These are phyloP conservation scores for Isoetes engelmannii DNA, from an alignment of 83 land plant species.

Conservation along the genomic window DNA sequence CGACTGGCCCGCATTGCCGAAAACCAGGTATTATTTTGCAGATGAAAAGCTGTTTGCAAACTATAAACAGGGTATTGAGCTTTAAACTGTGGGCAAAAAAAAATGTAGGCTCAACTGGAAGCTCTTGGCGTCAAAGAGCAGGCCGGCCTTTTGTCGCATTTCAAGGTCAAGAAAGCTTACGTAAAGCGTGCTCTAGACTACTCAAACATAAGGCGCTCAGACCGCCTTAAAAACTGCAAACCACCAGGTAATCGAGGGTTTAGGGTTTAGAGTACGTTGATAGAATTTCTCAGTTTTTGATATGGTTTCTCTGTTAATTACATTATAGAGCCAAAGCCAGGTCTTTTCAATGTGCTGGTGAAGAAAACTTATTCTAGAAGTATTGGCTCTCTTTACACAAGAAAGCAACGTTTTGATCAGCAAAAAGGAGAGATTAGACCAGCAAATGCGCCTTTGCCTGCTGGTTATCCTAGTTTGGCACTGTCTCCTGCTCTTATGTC, in stretches of 20 bases:
- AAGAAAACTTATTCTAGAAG: neutral
- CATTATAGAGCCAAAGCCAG: neutral
- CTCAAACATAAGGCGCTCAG: conserved; percentile 4
- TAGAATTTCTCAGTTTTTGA: neutral
- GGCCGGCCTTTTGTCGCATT: conserved; percentile 4
- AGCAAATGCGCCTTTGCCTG: conserved; percentile 28
- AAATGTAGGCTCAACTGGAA: conserved; percentile 11
- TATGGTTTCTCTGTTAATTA: neutral
- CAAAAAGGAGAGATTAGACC: conserved; percentile 15
- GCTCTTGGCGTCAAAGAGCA: conserved; percentile 15
- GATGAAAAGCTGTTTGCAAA: neutral
- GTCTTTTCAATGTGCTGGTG: neutral
- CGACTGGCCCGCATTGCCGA: conserved; percentile 15
- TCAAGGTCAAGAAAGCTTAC: neutral
- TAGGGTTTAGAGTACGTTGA: neutral
- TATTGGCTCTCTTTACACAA: neutral
- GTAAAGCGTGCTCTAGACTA: neutral
- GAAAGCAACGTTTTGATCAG: neutral
- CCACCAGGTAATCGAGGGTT: neutral
- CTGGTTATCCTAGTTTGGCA: conserved; percentile 5
- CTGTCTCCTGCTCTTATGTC: conserved; percentile 24
- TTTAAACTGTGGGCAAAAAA: neutral
- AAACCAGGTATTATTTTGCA: conserved; percentile 2
- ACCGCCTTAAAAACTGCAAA: conserved; percentile 6
- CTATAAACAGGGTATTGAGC: neutral